These are phyloP conservation scores for Lichtheimia hyalospora DNA, from an alignment of 371 early-diverging fungal genomes.

Conservation along the genomic window DNA sequence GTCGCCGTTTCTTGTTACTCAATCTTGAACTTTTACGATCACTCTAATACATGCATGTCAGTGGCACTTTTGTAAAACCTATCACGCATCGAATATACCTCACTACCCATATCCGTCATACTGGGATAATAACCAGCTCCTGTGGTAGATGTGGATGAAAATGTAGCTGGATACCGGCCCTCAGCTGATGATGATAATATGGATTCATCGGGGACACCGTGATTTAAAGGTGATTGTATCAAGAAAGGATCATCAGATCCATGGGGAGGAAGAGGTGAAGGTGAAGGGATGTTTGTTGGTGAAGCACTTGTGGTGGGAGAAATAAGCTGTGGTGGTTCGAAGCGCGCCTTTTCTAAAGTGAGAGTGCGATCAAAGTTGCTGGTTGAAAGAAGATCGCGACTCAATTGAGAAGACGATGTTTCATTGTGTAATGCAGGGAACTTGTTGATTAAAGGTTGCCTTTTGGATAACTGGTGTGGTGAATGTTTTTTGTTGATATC, in stretches of 20 bases:
- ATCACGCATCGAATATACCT: background rate
- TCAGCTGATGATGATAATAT: constrained; percentile 13
- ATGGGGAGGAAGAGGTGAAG: background rate
- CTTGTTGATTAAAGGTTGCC: constrained; percentile 16
- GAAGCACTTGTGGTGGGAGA: background rate
- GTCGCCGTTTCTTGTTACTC: constrained; percentile 18
- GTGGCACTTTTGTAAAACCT: background rate
- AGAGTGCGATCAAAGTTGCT: constrained; percentile 30
- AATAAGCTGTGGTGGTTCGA: constrained; percentile 16
- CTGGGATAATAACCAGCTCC: constrained; percentile 1
- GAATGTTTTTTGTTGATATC: background rate
- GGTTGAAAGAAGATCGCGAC: constrained; percentile 19
- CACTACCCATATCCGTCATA: constrained; percentile 1
- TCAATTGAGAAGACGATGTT: constrained; percentile 18
- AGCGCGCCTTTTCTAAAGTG: constrained; percentile 31
- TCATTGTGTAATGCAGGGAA: constrained; percentile 29
- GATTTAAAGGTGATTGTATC: background rate
- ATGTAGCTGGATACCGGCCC: constrained; percentile 2
- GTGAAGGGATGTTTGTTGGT: background rate
- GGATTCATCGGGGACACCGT: constrained; percentile 2
- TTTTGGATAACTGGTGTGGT: constrained; percentile 2
- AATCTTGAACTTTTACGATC: background rate
- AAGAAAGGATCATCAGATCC: background rate
- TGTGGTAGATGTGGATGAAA: constrained; percentile 13
- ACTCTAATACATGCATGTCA: background rate